A percentile compares a stretch with the other conserved stretches of the same genome.
These are phyloP conservation scores for Phytophthora citricola DNA, from an alignment of 352 stramenopile genomes.

Conservation along the genomic window DNA sequence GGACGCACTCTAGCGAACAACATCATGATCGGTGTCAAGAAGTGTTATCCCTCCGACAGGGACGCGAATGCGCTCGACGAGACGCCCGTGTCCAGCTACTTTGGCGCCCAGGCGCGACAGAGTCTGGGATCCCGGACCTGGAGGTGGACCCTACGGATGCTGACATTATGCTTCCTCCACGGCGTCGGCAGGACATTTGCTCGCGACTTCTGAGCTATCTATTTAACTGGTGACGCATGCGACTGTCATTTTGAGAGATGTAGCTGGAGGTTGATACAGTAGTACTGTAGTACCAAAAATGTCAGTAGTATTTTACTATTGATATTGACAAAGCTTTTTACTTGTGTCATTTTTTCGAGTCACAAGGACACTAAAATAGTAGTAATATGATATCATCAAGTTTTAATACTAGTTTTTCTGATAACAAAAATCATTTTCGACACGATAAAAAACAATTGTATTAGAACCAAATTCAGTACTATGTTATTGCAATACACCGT, in stretches of 20 bases:
- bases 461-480: too few relatives aligned
- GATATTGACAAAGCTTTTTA: too few relatives aligned
- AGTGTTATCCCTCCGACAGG: constrained; percentile 74
- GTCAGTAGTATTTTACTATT: too few relatives aligned
- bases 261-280: not conserved
- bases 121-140: constrained; percentile 63
- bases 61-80: constrained; percentile 63
- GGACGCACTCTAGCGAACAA: constrained; percentile 62
- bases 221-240: constrained; percentile 78
- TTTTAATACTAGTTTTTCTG: too few relatives aligned
- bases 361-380: too few relatives aligned
- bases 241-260: constrained; percentile 4
- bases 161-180: constrained; percentile 85
- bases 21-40: constrained; percentile 87
- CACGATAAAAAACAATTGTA: too few relatives aligned
- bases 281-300: too few relatives aligned
- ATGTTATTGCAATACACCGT: too few relatives aligned
- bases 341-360: too few relatives aligned
- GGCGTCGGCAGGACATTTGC: constrained; percentile 78
- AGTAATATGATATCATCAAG: too few relatives aligned
- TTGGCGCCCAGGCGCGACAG: constrained; percentile 47
- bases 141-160: constrained; percentile 81
- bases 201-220: constrained; percentile 82
- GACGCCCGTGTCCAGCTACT: constrained; percentile 63
- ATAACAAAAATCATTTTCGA: too few relatives aligned